These are phyloP conservation scores for Amphicarpaea edgeworthii DNA, from an alignment of 306 rosid species.

Conservation along the genomic window DNA sequence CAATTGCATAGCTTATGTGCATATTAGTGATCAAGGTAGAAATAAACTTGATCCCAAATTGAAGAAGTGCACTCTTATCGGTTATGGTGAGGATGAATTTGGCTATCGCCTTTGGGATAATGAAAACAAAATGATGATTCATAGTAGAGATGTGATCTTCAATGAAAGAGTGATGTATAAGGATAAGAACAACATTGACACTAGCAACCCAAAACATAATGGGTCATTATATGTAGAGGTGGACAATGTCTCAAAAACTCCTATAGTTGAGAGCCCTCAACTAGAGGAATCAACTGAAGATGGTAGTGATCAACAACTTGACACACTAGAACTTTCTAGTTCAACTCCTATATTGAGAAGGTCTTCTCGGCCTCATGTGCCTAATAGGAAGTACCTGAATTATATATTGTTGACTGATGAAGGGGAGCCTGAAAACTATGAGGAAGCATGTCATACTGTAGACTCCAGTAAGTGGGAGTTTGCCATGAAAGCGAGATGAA, in stretches of 20 bases:
- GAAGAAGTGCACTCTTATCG: not conserved
- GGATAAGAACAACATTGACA: not conserved
- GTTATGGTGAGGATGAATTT: not conserved
- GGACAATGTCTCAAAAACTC: not conserved
- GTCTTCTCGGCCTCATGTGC: too few species aligned
- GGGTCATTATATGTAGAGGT: not conserved
- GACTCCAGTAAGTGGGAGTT: too few species aligned
- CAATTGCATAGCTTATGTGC: not conserved
- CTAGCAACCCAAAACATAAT: not conserved
- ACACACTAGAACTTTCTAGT: not conserved
- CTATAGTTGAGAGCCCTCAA: not conserved
- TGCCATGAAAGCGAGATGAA: too few species aligned
- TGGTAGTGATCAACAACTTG: not conserved
- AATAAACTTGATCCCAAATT: constrained; percentile 8
- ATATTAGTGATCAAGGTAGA: not conserved
- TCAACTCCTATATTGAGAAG: too few species aligned
- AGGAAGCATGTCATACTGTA: too few species aligned
- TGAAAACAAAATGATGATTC: not conserved
- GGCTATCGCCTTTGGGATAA: not conserved
- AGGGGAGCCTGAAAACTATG: too few species aligned
- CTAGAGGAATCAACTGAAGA: not conserved
- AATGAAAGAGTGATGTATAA: constrained; percentile 9
- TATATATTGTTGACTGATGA: too few species aligned
- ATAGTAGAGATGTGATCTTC: not conserved
- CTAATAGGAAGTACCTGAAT: too few species aligned